phyloP scores from a whole-genome alignment of 306 rosid genomes.

The peach (Prunus persica) region DNA sequence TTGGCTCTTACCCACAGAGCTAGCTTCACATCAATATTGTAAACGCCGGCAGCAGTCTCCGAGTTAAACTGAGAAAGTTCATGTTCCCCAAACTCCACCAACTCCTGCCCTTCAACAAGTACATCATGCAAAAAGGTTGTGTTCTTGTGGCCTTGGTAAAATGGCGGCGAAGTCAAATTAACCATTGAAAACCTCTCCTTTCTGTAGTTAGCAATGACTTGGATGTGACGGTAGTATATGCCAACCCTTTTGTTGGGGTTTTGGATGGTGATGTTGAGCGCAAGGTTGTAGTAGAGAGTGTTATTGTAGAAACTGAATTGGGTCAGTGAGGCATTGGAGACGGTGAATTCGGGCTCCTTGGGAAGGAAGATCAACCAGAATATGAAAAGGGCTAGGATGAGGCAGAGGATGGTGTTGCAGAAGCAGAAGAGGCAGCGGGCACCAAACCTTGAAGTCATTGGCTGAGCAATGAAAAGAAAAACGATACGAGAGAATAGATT shows the following conservation, averaged over 20 bases:
- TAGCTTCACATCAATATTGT: conserved; percentile 1
- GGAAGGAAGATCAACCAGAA: not conserved
- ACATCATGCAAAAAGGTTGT: conserved; percentile 21
- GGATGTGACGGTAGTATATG: conserved; percentile 47
- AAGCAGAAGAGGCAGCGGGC: not conserved
- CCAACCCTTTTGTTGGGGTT: conserved; percentile 61
- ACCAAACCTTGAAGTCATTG: not conserved
- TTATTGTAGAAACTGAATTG: not conserved
- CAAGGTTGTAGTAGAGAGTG: conserved; percentile 25
- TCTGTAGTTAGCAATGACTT: conserved; percentile 33
- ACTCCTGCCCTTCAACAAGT: conserved; percentile 15
- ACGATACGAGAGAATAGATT: not conserved
- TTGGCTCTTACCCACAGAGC: not conserved
- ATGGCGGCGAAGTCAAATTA: conserved; percentile 11
- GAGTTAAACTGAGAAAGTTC: not conserved
- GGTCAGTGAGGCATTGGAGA: not conserved
- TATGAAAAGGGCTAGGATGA: not conserved
- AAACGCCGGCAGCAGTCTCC: conserved; percentile 10
- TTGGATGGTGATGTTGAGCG: conserved; percentile 34
- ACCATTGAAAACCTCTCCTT: conserved; percentile 26
- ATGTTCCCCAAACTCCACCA: not conserved
- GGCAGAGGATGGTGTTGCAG: not conserved
- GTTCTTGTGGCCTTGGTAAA: conserved; percentile 60
- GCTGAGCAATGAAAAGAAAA: not conserved
- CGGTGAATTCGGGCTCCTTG: not conserved